phyloP scores from a whole-genome alignment of 2,329 filamentous ascomycete genomes.

The Chrysosporium keratinophilum region DNA sequence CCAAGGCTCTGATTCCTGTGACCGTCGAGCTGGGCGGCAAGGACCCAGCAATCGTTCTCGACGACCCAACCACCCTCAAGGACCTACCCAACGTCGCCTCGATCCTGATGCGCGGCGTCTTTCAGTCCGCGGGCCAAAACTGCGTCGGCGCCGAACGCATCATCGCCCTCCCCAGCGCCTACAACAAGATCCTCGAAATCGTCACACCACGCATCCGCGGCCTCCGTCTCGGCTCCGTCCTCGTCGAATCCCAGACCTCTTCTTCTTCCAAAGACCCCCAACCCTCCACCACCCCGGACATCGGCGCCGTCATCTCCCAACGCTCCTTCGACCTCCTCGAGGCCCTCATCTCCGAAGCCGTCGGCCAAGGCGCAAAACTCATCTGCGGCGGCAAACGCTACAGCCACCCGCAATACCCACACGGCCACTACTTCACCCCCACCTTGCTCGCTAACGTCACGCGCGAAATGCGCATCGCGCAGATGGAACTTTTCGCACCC shows the following conservation, averaged over 20 bases:
- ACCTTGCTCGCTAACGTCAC: conserved; percentile 89
- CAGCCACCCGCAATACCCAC: conserved; percentile 59
- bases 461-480: conserved; percentile 72
- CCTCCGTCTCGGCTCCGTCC: conserved; percentile 63
- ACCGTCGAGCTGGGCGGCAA: conserved; percentile 91
- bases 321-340: conserved; percentile 67
- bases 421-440: conserved; percentile 83
- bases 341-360: conserved; percentile 63
- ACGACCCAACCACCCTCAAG: conserved; percentile 52
- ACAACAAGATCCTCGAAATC: conserved; percentile 59
- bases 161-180: conserved; percentile 66
- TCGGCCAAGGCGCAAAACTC: conserved; percentile 66
- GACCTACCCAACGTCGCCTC: conserved; percentile 62
- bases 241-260: conserved; percentile 36
- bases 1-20: conserved; percentile 75
- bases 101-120: conserved; percentile 81
- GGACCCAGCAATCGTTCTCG: conserved; percentile 80
- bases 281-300: conserved; percentile 45
- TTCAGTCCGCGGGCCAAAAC: conserved; percentile 93
- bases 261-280: conserved; percentile 6
- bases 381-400: conserved; percentile 67
- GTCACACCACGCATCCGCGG: conserved; percentile 63
- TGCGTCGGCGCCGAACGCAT: conserved; percentile 95
- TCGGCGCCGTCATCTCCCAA: conserved; percentile 82
- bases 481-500: conserved; percentile 86